Evolutionary conservation across 177 flowering plant genomes (phyloP).

Genomic region (Telopea speciosissima): DNA sequence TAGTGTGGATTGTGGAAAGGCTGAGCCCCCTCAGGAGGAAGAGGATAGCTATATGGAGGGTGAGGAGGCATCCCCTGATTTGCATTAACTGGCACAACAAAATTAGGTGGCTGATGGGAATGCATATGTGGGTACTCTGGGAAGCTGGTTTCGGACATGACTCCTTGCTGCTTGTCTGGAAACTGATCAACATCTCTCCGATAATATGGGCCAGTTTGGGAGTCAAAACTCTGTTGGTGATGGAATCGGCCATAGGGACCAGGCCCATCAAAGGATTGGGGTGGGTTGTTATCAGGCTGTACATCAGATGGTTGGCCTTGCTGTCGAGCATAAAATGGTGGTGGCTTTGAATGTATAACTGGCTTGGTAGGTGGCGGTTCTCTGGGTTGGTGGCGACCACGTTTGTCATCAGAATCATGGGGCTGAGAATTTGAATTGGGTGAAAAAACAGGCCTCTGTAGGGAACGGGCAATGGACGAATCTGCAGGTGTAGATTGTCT

Average conservation of each 20-base stretch:
- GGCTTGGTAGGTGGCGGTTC: constrained; percentile 53
- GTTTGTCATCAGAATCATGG: constrained; percentile 55
- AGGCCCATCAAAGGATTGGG: constrained; percentile 42
- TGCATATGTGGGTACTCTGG: constrained; percentile 43
- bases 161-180: constrained; percentile 42
- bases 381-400: constrained; percentile 43
- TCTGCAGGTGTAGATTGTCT: constrained; percentile 46
- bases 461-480: constrained; percentile 48
- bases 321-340: constrained; percentile 37
- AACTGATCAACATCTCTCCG: constrained; percentile 48
- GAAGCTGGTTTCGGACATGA: constrained; percentile 31
- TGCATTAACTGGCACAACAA: constrained; percentile 40
- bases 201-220: constrained; percentile 27
- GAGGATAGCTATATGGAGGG: constrained; percentile 50
- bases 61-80: constrained; percentile 30
- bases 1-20: constrained; percentile 43
- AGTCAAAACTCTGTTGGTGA: constrained; percentile 38
- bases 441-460: constrained; percentile 45
- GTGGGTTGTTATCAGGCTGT: constrained; percentile 30
- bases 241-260: constrained; percentile 40
- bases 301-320: constrained; percentile 40
- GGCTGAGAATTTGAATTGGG: constrained; percentile 49
- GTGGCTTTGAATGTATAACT: constrained; percentile 40
- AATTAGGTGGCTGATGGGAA: constrained; percentile 46
- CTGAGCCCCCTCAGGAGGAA: constrained; percentile 53